Base-by-base conservation (phyloP, 768 basidiomycete species). In the Boletus speciosus region DNA sequence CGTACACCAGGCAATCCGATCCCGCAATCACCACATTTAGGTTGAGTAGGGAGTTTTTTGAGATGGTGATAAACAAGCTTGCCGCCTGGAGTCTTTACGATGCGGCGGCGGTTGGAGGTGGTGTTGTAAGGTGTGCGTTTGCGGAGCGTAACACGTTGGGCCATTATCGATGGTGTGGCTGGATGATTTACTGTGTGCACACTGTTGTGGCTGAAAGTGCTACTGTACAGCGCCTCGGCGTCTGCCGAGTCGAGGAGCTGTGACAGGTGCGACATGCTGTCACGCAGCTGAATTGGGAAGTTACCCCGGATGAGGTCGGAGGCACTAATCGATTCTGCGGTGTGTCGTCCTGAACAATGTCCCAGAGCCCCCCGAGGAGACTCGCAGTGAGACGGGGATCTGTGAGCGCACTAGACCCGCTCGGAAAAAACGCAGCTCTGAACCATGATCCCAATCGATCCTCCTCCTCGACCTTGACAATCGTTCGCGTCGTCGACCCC, bases 21-120 rank as follows among this genome's bases (percentile, higher is more conserved):
- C 57, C 95, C 96, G 67, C 97, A 99, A 79, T 99, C 97, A 82
- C 97, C 97, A 75, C 96, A 99, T 76, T 98, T 97, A 62, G 94
- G 96, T 43, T 88, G 78, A 31, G 90, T 83, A 52, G 86, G 87
- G 62, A 84, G 85, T 80, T 99, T 98, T 85, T 95, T 92, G 76
- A 98, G 78, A 75, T 97, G 91, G 79, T 98, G 95, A 79, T 96
- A 95, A 66, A 96, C 93, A 65, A 98, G 88, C 77, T 90, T 93
- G 62, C 97, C 97, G 76, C 96, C 97, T 51, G 97, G 97, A 36
- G 97, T 98, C 83, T 98, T 98, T 57, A 98, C 85, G 61, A 98
- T 83, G 65, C 94, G 88, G 71, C 95, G 83, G 71, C 93, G 85
- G 83, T 88, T 94, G 55, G 96, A 98, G 66, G 86, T 86, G 76